Evolutionary conservation across 352 stramenopile species (phyloP), one percentile per base, ranked within the genome.

Genomic region (Phytophthora europaea): DNA sequence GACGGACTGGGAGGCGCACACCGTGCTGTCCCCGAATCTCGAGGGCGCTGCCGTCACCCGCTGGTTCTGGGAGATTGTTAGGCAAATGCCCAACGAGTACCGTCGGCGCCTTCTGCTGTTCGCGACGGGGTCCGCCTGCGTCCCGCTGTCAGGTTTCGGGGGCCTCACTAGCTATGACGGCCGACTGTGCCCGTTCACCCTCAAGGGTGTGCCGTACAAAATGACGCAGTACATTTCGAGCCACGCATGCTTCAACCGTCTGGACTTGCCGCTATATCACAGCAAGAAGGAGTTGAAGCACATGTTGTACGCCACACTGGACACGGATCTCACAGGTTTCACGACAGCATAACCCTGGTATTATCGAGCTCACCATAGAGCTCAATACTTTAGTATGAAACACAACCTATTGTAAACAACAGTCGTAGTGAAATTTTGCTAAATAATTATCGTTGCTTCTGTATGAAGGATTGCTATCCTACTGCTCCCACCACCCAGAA

Each of bases 41-140:
- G 69, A 83, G 50, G 75, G 72, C 22, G 65, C 78, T 38, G 68
- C 38, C 7, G 77, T 81, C 0, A 78, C 73, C 6, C 65, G 62
- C 26, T 99, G 96, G 97, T 99, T 99, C 73, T 99, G 98, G 98
- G 97, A 98, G 64, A 91, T 99, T 38, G 89, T 99, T 72, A 89
- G 91, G 28, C 87, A 92, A 50, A 94, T 94, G 87, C 82, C 88
- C 15, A 91, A 90, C 60, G 84, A 95, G 67, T 91, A 95, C 36
- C 80, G 86, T 0, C 83, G 85, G 0, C 84, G 87, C 9, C 76
- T 97, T 55, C 73, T 97, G 23, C 78, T 94, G 28, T 97, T 97
- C 53, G 80, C 87, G 8, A 97, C 91, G 10, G 91, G 91, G 12
- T 94, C 85, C 18, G 86, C 89, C 2, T 89, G 88, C 23, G 90